Evolutionary conservation across 1,139 yeast species (phyloP).

Genomic region (Candida labiduridarum): DNA sequence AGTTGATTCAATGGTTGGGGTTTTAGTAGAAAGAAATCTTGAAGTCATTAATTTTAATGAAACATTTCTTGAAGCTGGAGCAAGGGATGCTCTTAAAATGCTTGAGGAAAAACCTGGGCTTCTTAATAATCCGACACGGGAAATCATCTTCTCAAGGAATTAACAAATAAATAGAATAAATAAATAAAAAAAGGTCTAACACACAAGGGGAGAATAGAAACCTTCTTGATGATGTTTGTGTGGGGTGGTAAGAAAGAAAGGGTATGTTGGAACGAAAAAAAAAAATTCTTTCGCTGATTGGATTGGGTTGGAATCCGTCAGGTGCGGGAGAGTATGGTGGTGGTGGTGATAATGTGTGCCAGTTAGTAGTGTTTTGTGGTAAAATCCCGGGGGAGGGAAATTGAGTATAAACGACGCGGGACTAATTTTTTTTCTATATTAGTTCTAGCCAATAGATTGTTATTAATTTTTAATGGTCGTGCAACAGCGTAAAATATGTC

Average conservation of each 20-base stretch:
- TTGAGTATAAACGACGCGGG: not conserved
- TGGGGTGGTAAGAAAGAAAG: not conserved
- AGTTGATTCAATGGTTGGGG: constrained; percentile 63
- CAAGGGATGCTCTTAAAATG: constrained; percentile 4
- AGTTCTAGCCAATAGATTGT: constrained; percentile 7
- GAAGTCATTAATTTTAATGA: not conserved
- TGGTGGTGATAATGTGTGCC: not conserved
- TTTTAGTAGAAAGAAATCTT: constrained; percentile 26
- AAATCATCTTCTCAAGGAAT: constrained; percentile 13
- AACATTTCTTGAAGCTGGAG: not conserved
- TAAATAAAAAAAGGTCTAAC: not conserved
- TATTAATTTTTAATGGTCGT: constrained; percentile 3
- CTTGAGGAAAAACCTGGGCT: constrained; percentile 11
- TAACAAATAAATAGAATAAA: not conserved
- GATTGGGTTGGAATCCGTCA: not conserved
- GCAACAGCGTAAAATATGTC: not conserved
- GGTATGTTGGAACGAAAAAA: not conserved
- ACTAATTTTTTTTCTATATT: not conserved
- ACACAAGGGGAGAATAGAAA: not conserved
- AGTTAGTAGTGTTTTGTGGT: not conserved
- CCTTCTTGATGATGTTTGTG: not conserved
- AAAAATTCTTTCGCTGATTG: not conserved
- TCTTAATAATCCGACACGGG: constrained; percentile 20
- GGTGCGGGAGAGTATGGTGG: not conserved
- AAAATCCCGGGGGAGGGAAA: constrained; percentile 3